These are phyloP conservation scores for Centrapalus pauciflorus DNA, from an alignment of 129 eudicot genomes.

Conservation along the genomic window DNA sequence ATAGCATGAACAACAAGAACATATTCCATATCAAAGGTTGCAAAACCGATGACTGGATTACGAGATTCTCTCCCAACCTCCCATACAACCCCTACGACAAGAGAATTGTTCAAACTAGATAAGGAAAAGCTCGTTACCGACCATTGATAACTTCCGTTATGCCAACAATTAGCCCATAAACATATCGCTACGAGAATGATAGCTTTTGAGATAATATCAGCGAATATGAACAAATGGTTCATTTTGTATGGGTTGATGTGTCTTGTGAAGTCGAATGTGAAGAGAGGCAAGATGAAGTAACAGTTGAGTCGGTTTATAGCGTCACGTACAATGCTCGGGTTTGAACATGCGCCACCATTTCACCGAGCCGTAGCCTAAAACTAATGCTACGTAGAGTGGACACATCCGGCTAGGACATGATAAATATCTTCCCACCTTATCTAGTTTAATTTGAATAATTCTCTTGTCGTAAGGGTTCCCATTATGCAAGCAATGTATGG, in stretches of 20 bases:
- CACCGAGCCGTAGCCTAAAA: too few species aligned
- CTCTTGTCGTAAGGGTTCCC: too few species aligned
- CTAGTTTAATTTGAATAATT: too few species aligned
- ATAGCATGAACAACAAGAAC: too few species aligned
- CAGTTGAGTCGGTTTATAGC: constrained; percentile 36
- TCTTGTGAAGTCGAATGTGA: constrained; percentile 34
- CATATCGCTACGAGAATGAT: constrained; percentile 10
- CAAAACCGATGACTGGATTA: constrained; percentile 27
- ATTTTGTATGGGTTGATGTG: too few species aligned
- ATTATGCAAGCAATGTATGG: too few species aligned
- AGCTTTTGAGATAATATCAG: constrained; percentile 28
- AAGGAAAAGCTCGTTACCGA: too few species aligned
- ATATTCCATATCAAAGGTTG: constrained; percentile 34
- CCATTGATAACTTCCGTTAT: constrained; percentile 26
- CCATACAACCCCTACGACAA: too few species aligned
- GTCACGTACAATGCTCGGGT: too few species aligned
- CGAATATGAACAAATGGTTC: constrained; percentile 41
- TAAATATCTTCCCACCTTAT: constrained; percentile 38
- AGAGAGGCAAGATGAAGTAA: constrained; percentile 36
- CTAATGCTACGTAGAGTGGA: constrained; percentile 42
- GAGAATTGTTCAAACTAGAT: too few species aligned
- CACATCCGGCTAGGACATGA: constrained; percentile 37
- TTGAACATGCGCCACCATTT: too few species aligned
- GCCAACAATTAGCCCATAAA: constrained; percentile 36
- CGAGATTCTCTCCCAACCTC: constrained; percentile 30